phyloP scores from a whole-genome alignment of 2,329 filamentous ascomycete genomes.

The Coniochaeta hoffmannii region DNA sequence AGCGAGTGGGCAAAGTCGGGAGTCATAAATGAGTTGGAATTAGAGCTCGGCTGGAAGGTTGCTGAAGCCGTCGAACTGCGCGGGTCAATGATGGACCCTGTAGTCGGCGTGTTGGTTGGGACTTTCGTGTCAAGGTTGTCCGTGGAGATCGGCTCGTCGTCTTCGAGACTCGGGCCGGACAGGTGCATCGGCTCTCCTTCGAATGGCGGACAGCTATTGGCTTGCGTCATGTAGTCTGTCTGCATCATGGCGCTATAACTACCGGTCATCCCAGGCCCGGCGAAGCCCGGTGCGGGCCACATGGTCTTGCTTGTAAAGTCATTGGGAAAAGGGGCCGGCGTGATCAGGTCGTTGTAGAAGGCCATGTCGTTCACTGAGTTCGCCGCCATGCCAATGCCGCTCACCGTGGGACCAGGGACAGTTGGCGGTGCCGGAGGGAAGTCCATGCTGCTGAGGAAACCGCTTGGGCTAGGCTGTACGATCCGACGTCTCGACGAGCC shows the following conservation, averaged over 20 bases:
- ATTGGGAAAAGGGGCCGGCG: neutral
- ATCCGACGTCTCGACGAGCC: neutral
- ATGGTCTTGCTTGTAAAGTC: neutral
- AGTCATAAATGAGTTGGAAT: slow-evolving; percentile 18
- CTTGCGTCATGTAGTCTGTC: neutral
- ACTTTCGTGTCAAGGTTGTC: slow-evolving; percentile 21
- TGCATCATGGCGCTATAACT: slow-evolving; percentile 9
- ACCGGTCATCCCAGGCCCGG: neutral
- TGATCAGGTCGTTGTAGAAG: neutral
- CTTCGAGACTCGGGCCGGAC: slow-evolving; percentile 20
- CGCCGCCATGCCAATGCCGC: neutral
- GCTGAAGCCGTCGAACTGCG: neutral
- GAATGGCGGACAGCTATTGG: neutral
- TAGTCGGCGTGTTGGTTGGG: slow-evolving; percentile 35
- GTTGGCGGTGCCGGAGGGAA: neutral
- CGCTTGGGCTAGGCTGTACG: neutral
- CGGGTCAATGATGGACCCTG: slow-evolving; percentile 4
- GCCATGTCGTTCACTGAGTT: slow-evolving; percentile 1
- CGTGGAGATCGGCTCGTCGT: slow-evolving; percentile 18
- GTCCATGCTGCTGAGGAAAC: neutral
- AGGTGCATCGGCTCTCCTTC: slow-evolving; percentile 19
- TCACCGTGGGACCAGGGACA: neutral
- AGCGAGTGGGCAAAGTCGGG: slow-evolving; percentile 33
- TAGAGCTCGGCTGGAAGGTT: neutral
- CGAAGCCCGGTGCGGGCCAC: neutral